These are phyloP conservation scores for Cercospora sp. DNA, from an alignment of 2,329 filamentous ascomycete species.

Conservation along the genomic window DNA sequence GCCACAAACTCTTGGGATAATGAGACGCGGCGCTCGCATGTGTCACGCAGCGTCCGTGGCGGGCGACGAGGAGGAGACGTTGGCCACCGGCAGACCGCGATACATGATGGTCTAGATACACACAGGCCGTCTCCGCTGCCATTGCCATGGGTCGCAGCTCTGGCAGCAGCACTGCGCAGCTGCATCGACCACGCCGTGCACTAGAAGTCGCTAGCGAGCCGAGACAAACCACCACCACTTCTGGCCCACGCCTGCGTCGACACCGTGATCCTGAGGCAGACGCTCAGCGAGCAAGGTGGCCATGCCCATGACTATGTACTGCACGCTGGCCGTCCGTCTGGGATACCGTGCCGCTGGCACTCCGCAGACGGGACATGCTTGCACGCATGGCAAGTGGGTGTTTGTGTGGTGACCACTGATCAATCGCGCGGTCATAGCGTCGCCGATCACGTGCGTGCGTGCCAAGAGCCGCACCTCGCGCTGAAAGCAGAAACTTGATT, in stretches of 20 bases:
- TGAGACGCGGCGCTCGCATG: slow-evolving; percentile 3
- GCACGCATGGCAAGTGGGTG: slow-evolving; percentile 4
- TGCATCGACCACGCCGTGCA: background rate
- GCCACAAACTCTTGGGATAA: slow-evolving; percentile 6
- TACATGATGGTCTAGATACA: background rate
- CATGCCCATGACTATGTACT: background rate
- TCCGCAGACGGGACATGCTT: slow-evolving; percentile 2
- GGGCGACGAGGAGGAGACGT: background rate
- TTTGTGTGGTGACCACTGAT: background rate
- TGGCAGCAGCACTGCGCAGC: slow-evolving; percentile 3
- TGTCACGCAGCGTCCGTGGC: background rate
- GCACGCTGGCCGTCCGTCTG: background rate
- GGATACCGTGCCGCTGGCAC: background rate
- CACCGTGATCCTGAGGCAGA: background rate
- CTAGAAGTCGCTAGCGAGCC: slow-evolving; percentile 1
- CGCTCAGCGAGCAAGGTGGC: background rate
- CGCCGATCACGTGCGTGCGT: background rate
- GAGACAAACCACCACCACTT: background rate
- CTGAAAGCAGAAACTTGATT: slow-evolving; percentile 10
- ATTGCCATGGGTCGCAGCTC: background rate
- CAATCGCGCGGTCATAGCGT: background rate
- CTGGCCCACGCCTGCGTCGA: background rate
- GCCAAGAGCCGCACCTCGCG: slow-evolving; percentile 7
- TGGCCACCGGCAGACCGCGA: background rate
- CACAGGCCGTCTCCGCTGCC: background rate